phyloP scores from a whole-genome alignment of 441 rosid genomes.

The Flueggea neowawraea region DNA sequence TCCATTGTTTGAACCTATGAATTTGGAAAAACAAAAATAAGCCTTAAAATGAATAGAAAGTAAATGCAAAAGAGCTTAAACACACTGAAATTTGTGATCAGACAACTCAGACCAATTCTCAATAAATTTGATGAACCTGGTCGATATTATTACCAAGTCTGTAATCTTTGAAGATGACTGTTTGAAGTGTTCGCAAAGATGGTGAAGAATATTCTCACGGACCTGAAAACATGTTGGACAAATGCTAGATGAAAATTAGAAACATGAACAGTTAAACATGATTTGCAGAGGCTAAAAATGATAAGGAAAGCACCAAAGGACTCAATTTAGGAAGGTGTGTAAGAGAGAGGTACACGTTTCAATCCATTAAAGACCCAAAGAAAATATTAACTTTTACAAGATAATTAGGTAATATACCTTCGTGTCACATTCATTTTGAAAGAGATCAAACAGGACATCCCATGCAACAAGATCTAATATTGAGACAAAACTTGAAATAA shows the following conservation, averaged over 20 bases:
- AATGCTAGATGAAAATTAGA: no score
- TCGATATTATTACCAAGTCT: slow-evolving; percentile 50
- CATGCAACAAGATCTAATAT: slow-evolving; percentile 53
- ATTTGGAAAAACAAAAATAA: slow-evolving; percentile 3
- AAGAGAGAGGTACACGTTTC: no score
- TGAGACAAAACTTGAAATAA: slow-evolving; percentile 68
- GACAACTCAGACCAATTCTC: no score
- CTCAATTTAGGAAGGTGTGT: no score
- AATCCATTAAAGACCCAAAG: no score
- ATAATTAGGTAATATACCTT: slow-evolving; percentile 45
- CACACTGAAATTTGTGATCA: not conserved
- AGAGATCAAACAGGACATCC: slow-evolving; percentile 66
- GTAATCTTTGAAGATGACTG: slow-evolving; percentile 52
- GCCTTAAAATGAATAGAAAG: slow-evolving; percentile 9
- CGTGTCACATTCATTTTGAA: slow-evolving; percentile 60
- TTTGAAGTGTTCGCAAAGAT: slow-evolving; percentile 61
- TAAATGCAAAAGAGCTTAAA: slow-evolving; percentile 13
- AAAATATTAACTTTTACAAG: not conserved
- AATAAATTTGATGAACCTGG: not conserved
- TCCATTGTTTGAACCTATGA: slow-evolving; percentile 60
- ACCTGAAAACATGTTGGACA: slow-evolving; percentile 44
- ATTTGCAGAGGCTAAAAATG: no score
- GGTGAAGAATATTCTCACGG: slow-evolving; percentile 49
- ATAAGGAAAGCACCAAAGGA: no score
- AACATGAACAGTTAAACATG: no score